Evolutionary conservation across 1,284 basidiomycete genomes (phyloP).

Genomic region (Ceratorhiza oryzae-sativae): DNA sequence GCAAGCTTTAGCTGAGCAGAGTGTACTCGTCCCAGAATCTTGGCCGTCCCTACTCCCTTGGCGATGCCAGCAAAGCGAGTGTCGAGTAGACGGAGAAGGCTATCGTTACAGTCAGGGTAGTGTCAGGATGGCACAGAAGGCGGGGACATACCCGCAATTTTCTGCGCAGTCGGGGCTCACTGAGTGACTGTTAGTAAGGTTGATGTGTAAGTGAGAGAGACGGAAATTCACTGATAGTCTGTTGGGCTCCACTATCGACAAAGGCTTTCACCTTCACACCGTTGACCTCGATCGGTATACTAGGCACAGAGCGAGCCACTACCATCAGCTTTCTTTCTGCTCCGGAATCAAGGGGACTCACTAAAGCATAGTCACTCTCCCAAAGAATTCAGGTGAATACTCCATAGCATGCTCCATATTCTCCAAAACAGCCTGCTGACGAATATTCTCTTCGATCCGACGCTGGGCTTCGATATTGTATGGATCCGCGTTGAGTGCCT

Average conservation of each 20-base stretch:
- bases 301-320: slow-evolving; percentile 46
- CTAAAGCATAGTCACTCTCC: slow-evolving; percentile 96
- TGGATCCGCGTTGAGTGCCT: slow-evolving; percentile 80
- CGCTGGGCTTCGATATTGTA: slow-evolving; percentile 91
- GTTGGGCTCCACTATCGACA: slow-evolving; percentile 96
- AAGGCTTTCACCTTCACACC: slow-evolving; percentile 92
- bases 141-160: slow-evolving; percentile 74
- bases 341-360: slow-evolving; percentile 53
- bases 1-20: slow-evolving; percentile 90
- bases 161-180: slow-evolving; percentile 97
- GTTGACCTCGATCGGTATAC: slow-evolving; percentile 90
- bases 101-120: slow-evolving; percentile 47
- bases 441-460: slow-evolving; percentile 92
- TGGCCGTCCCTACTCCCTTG: slow-evolving; percentile 93
- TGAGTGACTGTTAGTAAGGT: slow-evolving; percentile 49
- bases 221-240: slow-evolving; percentile 83
- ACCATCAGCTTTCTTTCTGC: slow-evolving; percentile 1
- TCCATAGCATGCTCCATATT: slow-evolving; percentile 93
- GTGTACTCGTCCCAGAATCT: slow-evolving; percentile 94
- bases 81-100: slow-evolving; percentile 93
- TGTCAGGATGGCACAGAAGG: not conserved
- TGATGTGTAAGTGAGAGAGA: slow-evolving; percentile 12
- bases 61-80: slow-evolving; percentile 89
- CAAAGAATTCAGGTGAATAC: slow-evolving; percentile 92
- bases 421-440: slow-evolving; percentile 88